Evolutionary conservation across 192 early-diverging fungal species (phyloP), one percentile per base, ranked within the genome.

Genomic region (Thamnidium elegans): DNA sequence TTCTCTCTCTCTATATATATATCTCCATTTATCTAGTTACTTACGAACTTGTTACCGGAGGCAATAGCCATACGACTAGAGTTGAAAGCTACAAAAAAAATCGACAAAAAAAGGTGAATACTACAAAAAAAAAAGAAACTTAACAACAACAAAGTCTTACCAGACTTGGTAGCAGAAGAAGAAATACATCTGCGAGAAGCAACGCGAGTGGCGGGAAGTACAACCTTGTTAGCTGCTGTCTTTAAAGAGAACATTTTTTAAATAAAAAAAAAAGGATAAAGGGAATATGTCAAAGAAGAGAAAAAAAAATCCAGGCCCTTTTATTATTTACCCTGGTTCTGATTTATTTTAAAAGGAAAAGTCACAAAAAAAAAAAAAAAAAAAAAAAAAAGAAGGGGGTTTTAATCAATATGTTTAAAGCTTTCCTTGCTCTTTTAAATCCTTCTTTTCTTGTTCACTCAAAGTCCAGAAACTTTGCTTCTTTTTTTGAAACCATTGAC

Each of bases 241-340:
- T 71, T 70, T 54, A 75, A 65, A 59, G 65, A 65, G 44, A 75
- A 75, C 73, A 75, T 75, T 48, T 23, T 66, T 48, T 14, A 6
- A 13, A 48, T 48, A 15, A 48, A 48, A 48, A 13, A 13, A 48
- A 48, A 19, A 13, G 46, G 46, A 19, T 14, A 48, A 48, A 48
- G 17, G 14, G 46, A 58, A 58, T 44, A 45, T 58, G 39, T 13
- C 39, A 58, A 45, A 15, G 36, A 39, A 42, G 15, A 42, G 19
- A 56, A 39, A 58, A 45, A 44, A 20, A 58, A 58, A 23, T 6
- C 36, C 7, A 15, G 10, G 2, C 20, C 56, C 39, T 32, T 17
- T 58, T 44, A 36, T 58, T 58, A 5, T 26, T 43, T 58, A 58
- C 36, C 36, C 56, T 39, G 36, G 32, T 32, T 39, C 56, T 36